Conservation (phyloP, 2,329 filamentous ascomycete species). For the Trichoderma afroharzianum region DNA sequence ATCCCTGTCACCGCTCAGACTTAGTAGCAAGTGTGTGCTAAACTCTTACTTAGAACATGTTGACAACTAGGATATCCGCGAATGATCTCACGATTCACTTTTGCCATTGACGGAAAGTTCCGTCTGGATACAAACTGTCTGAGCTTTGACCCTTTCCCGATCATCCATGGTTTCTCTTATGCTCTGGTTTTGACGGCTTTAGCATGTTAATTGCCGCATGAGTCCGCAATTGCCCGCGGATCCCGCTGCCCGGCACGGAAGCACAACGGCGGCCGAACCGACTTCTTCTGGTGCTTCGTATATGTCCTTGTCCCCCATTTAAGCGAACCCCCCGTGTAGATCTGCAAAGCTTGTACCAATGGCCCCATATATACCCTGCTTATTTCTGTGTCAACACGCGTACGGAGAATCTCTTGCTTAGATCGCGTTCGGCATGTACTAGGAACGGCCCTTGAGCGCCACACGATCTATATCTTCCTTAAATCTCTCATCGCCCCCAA, state of each 20-base stretch:
- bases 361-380: neutral
- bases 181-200: neutral
- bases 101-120: neutral
- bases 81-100: neutral
- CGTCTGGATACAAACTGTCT: neutral
- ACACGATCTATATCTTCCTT: neutral
- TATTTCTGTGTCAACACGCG: neutral
- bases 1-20: neutral
- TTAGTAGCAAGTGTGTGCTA: too few species aligned
- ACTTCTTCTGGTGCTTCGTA: neutral
- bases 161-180: neutral
- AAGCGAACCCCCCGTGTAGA: neutral
- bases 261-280: neutral
- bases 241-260: neutral
- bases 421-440: neutral
- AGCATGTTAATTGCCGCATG: neutral
- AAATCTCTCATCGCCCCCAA: neutral
- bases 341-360: neutral
- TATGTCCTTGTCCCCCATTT: neutral
- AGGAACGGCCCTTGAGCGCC: neutral
- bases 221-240: neutral
- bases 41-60: too few species aligned
- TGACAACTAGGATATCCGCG: too few species aligned
- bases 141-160: neutral
- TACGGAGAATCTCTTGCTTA: neutral